Conservation (phyloP, 352 stramenopile species). For the Globisporangium middletonii region DNA sequence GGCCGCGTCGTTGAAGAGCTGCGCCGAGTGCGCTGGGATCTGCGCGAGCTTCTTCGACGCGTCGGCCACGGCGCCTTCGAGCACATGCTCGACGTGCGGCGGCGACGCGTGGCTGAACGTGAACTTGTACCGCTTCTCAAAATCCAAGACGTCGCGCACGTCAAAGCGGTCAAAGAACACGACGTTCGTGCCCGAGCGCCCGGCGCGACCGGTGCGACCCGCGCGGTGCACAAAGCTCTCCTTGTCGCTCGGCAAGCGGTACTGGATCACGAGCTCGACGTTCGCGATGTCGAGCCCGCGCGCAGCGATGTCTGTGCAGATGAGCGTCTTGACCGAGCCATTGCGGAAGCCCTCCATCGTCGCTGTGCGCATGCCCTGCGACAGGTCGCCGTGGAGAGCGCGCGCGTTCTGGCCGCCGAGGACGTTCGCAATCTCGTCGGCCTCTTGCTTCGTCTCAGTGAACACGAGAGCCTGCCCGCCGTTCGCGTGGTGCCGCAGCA, state of each 20-base stretch:
- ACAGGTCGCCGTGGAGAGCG: constrained; percentile 73
- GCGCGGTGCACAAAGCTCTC: constrained; percentile 94
- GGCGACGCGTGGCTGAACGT: constrained; percentile 53
- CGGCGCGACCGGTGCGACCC: constrained; percentile 85
- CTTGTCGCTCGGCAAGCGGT: constrained; percentile 89
- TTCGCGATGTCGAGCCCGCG: constrained; percentile 88
- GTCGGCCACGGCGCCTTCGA: constrained; percentile 47
- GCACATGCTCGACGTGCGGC: constrained; percentile 53
- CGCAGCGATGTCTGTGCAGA: constrained; percentile 89
- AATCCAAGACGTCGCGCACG: constrained; percentile 57
- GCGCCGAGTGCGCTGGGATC: constrained; percentile 34
- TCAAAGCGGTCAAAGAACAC: constrained; percentile 81
- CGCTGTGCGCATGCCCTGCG: constrained; percentile 86
- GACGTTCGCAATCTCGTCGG: constrained; percentile 91
- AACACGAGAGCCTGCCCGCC: constrained; percentile 93
- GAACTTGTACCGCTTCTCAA: constrained; percentile 77
- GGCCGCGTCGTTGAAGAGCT: constrained; percentile 56
- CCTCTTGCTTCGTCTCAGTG: constrained; percentile 95
- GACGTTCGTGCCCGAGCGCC: constrained; percentile 76
- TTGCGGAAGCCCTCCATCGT: constrained; percentile 96
- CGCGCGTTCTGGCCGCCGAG: constrained; percentile 53
- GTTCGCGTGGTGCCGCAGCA: constrained; percentile 59
- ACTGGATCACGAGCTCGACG: constrained; percentile 92
- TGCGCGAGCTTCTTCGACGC: constrained; percentile 43
- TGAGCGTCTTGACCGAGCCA: constrained; percentile 90